Base-by-base conservation (phyloP, 2,329 filamentous ascomycete species). In the Purpureocillium lavendulum region DNA sequence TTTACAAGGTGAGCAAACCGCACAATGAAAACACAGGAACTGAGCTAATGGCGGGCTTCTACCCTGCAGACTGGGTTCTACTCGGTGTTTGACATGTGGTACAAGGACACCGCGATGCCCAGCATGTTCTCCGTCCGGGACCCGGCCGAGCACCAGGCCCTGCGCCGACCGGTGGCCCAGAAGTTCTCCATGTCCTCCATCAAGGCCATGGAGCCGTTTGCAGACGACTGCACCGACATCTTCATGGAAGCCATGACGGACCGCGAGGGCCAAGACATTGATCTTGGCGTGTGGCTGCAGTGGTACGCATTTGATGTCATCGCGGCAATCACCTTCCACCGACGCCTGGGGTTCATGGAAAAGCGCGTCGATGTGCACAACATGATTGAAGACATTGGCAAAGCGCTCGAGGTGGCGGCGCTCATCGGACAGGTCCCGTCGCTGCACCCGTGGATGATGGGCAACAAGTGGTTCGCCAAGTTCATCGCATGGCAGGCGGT, bases 231-330 rank as follows among this genome's bases (percentile, higher is more conserved):
- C 35, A 45, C 30, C 11, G 35, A 38, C 24, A 38, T 38, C 7
- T 41, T 41, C 26, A 38, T 30, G 9, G 12, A 29, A 4, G 16
- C 26, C 17, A 46, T 48, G 42, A 13, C 8, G 3, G 35, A 40
- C 4, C 18, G 41, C 16, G 8, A 42, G 16, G 44, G 44, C 15
- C 26, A 42, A 14, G 42, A 47, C 29, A 75, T 72, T 51, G 66
- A 75, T 47, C 73, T 77, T 46, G 66, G 65, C 18, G 57, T 60
- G 48, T 80, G 77, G 77, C 57, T 82, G 33, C 76, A 82, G 40
- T 80, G 69, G 55, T 81, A 76, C 49, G 77, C 78, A 0, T 81
- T 81, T 47, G 77, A 82, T 53, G 77, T 80, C 3, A 77, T 80
- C 44, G 73, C 75, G 2, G 68, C 75, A 29, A 61, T 80, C 43